Conservation (phyloP, 2,329 filamentous ascomycete genomes). For the Drechslerella dactyloides region DNA sequence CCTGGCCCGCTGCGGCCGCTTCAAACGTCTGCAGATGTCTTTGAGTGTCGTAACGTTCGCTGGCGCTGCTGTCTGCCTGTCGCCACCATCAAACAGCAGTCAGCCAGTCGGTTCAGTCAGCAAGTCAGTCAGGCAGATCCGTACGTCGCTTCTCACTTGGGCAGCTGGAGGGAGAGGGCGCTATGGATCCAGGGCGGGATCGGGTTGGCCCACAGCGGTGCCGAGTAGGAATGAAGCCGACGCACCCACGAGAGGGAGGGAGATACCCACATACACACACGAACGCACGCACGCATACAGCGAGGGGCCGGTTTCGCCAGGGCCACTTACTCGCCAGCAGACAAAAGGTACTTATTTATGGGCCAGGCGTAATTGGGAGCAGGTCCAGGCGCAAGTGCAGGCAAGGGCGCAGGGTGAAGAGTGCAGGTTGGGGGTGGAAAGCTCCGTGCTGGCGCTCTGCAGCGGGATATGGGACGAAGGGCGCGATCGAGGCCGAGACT, state of each 20-base stretch:
- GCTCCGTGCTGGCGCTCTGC: slow-evolving; percentile 46
- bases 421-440: slow-evolving; percentile 22
- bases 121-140: neutral
- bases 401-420: slow-evolving; percentile 20
- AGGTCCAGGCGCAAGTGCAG: slow-evolving; percentile 23
- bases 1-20: neutral
- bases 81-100: neutral
- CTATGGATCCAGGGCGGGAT: neutral
- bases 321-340: neutral
- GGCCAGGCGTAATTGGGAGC: slow-evolving; percentile 5
- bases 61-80: neutral
- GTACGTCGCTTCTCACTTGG: slow-evolving; percentile 3
- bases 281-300: neutral
- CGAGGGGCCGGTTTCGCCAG: neutral
- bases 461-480: slow-evolving; percentile 28
- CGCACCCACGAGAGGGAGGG: slow-evolving; percentile 1
- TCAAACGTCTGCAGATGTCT: neutral
- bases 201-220: neutral
- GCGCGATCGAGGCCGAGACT: slow-evolving; percentile 1
- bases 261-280: neutral
- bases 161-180: slow-evolving; percentile 11
- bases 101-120: neutral
- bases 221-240: neutral
- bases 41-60: neutral
- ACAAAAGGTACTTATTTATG: slow-evolving; percentile 1